phyloP scores from a whole-genome alignment of 2,329 filamentous ascomycete genomes.

The Exophiala sideris region DNA sequence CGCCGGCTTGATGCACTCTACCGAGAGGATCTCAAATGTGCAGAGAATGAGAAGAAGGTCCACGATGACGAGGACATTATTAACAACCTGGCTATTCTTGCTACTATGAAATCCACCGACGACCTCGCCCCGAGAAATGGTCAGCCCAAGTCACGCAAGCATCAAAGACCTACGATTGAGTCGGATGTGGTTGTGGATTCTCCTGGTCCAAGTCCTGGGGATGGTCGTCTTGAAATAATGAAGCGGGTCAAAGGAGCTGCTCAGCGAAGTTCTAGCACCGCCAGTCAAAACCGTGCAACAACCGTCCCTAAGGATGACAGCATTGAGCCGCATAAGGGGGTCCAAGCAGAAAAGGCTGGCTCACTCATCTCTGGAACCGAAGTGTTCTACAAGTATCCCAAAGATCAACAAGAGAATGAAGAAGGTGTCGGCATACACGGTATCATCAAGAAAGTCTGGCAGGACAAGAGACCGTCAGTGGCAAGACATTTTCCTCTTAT shows the following conservation, averaged over 20 bases:
- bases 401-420: conserved; percentile 50
- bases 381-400: conserved; percentile 51
- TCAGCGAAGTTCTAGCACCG: conserved; percentile 36
- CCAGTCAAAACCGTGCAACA: conserved; percentile 26
- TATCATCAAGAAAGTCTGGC: conserved; percentile 70
- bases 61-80: conserved; percentile 50
- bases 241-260: conserved; percentile 43
- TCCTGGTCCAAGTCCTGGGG: conserved; percentile 40
- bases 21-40: conserved; percentile 45
- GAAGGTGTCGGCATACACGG: conserved; percentile 65
- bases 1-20: conserved; percentile 44
- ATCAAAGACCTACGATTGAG: conserved; percentile 36
- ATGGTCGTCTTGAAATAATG: conserved; percentile 40
- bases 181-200: conserved; percentile 46
- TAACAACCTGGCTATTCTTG: conserved; percentile 49
- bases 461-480: conserved; percentile 65
- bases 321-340: conserved; percentile 40
- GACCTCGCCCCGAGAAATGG: conserved; percentile 42
- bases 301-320: conserved; percentile 42
- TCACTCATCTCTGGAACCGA: conserved; percentile 46
- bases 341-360: conserved; percentile 43
- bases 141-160: conserved; percentile 45
- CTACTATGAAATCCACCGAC: conserved; percentile 48
- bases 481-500: conserved; percentile 2
- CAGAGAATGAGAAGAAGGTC: conserved; percentile 48